phyloP scores from a whole-genome alignment of 768 basidiomycete genomes.

The Lentinula lateritia region DNA sequence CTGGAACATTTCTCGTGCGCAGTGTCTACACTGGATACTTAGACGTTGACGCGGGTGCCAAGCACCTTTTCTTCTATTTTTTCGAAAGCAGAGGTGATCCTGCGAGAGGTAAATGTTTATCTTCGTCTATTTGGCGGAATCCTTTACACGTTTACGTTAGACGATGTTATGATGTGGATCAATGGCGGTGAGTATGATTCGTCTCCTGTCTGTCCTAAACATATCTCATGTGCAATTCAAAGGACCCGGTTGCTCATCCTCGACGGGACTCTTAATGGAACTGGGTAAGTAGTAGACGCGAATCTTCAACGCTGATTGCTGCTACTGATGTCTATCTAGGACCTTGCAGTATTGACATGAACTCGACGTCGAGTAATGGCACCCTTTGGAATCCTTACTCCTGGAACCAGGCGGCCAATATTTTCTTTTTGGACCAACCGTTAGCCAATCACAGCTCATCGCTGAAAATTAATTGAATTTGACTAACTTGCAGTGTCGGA shows the following conservation, averaged over 20 bases:
- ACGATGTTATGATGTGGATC: constrained; percentile 70
- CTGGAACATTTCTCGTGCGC: background rate
- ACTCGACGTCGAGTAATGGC: constrained; percentile 47
- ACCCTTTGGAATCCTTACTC: constrained; percentile 60
- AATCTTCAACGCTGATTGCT: background rate
- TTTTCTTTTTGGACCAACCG: constrained; percentile 72
- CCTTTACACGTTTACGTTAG: constrained; percentile 18
- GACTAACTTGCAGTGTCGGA: constrained; percentile 30
- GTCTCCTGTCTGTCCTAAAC: constrained; percentile 1
- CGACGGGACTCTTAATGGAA: constrained; percentile 69
- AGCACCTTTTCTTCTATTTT: constrained; percentile 71
- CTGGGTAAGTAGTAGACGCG: constrained; percentile 44
- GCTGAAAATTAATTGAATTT: background rate
- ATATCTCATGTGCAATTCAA: background rate
- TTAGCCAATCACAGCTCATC: constrained; percentile 8
- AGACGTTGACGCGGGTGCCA: constrained; percentile 44
- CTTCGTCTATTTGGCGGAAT: constrained; percentile 19
- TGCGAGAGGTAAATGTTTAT: constrained; percentile 34
- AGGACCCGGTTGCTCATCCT: constrained; percentile 54
- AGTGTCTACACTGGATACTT: constrained; percentile 42
- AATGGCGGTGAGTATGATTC: constrained; percentile 39
- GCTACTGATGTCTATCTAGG: constrained; percentile 16
- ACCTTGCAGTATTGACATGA: constrained; percentile 23
- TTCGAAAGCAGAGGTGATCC: constrained; percentile 64
- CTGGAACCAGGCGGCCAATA: constrained; percentile 63